Percentiles rank a stretch among this genome's conserved stretches.
These are phyloP conservation scores for Epichloe glyceriae DNA, from an alignment of 2,329 filamentous ascomycete species.

Conservation along the genomic window DNA sequence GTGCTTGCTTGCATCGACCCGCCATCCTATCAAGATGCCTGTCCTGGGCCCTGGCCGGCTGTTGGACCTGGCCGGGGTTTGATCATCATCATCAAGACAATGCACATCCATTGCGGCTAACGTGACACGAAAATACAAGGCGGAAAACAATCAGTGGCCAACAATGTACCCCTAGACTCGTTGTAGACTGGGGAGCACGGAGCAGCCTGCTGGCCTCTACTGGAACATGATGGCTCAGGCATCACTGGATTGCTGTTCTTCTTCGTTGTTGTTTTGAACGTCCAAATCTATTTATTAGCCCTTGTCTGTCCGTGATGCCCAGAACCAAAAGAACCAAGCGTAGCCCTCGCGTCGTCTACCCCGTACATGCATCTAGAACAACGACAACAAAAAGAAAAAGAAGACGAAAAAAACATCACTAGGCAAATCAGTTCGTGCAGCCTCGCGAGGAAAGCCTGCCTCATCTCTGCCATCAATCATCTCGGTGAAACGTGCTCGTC, in stretches of 20 bases:
- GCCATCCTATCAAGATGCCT: too few species aligned
- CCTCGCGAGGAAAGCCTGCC: conserved; percentile 2
- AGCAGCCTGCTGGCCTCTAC: neutral
- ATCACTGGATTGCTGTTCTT: neutral
- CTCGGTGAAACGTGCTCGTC: neutral
- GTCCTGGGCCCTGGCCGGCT: too few species aligned
- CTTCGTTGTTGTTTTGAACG: neutral
- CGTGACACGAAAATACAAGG: too few species aligned
- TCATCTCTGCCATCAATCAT: neutral
- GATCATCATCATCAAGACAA: too few species aligned
- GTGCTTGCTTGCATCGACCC: too few species aligned
- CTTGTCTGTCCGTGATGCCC: conserved; percentile 4
- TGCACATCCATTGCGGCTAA: too few species aligned
- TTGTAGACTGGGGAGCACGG: too few species aligned
- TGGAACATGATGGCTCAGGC: neutral
- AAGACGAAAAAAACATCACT: neutral
- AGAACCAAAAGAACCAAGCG: neutral
- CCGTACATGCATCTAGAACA: conserved; percentile 9
- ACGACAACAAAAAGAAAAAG: neutral
- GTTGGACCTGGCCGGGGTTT: too few species aligned
- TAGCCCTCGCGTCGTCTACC: conserved; percentile 7
- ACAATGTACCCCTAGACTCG: too few species aligned
- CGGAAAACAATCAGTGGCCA: too few species aligned
- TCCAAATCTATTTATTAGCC: conserved; percentile 10
- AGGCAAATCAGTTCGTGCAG: neutral